Conservation (phyloP, 2,329 filamentous ascomycete species). For the Neonectria punicea region DNA sequence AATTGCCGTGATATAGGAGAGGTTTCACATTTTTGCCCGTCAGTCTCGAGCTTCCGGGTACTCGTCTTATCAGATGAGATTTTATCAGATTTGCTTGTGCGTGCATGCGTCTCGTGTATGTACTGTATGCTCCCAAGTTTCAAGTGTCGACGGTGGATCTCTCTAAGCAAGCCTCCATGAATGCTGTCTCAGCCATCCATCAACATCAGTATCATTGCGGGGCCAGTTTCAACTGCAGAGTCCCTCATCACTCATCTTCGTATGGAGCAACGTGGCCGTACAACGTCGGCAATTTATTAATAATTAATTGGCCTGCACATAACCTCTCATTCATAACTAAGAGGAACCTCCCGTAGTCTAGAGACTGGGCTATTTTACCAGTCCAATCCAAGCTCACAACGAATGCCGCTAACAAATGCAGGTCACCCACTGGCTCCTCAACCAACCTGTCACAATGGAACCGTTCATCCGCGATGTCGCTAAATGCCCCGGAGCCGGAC, state of each 20-base stretch:
- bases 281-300: background rate
- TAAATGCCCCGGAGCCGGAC: conserved; percentile 11
- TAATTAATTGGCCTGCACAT: background rate
- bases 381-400: background rate
- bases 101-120: background rate
- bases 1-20: background rate
- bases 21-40: background rate
- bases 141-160: background rate
- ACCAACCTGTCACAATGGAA: conserved; percentile 19
- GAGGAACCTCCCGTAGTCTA: no score
- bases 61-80: background rate
- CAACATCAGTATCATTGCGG: background rate
- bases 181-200: background rate
- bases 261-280: no score
- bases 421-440: conserved; percentile 30
- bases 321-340: background rate
- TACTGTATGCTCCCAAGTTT: background rate
- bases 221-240: background rate
- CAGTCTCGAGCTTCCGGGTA: background rate
- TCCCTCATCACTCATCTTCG: no score
- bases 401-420: conserved; percentile 40
- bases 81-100: background rate
- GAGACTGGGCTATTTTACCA: background rate
- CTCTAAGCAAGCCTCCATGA: background rate
- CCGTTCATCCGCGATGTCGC: conserved; percentile 16